Evolutionary conservation across 129 eudicot species (phyloP).

Genomic region (Cynara cardunculus): DNA sequence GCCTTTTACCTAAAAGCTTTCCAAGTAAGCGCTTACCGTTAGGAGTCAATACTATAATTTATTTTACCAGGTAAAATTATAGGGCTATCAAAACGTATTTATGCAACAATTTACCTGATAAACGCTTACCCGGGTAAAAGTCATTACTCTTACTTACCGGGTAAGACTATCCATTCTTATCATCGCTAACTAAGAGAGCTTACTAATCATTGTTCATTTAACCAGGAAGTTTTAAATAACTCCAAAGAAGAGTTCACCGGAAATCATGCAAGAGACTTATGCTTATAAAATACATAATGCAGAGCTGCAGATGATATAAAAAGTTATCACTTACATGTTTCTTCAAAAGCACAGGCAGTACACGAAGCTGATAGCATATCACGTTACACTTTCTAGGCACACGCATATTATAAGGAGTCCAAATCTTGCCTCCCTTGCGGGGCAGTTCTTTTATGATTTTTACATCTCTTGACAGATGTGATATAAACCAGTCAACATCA

Average conservation of each 20-base stretch:
- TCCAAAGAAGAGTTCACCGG: background rate
- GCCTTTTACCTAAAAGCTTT: too few relatives aligned
- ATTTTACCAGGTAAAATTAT: too few relatives aligned
- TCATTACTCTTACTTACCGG: too few relatives aligned
- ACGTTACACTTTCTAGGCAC: constrained; percentile 93
- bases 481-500: constrained; percentile 88
- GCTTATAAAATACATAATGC: background rate
- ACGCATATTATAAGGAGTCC: constrained; percentile 76
- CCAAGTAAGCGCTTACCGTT: too few relatives aligned
- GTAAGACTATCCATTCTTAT: too few relatives aligned
- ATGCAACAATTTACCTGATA: too few relatives aligned
- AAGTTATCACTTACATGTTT: constrained; percentile 62
- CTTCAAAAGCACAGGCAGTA: constrained; percentile 67
- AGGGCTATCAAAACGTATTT: too few relatives aligned
- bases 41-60: too few relatives aligned
- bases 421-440: constrained; percentile 48
- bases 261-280: constrained; percentile 12
- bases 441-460: constrained; percentile 83
- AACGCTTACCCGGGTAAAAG: too few relatives aligned
- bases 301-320: background rate
- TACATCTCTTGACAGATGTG: constrained; percentile 67
- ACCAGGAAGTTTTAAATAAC: background rate
- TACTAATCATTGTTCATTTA: too few relatives aligned
- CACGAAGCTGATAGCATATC: constrained; percentile 74
- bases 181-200: too few relatives aligned